Percentiles rank a stretch among this genome's conserved stretches.
Evolutionary conservation across 1,284 basidiomycete genomes (phyloP).

Genomic region (Fomitopsis pinicola): DNA sequence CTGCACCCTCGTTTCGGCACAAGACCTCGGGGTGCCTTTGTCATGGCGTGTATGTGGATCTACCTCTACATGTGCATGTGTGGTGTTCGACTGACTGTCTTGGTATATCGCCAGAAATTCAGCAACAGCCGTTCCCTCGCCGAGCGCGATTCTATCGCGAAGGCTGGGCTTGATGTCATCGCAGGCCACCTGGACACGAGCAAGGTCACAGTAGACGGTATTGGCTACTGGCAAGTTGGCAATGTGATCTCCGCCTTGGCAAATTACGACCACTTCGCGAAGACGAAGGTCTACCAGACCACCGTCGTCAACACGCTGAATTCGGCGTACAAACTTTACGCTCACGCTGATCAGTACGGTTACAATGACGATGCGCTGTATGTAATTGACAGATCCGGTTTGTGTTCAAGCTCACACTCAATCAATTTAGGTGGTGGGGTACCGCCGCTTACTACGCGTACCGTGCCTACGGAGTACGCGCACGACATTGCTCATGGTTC

Average conservation of each 20-base stretch:
- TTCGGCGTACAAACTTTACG: slow-evolving; percentile 32
- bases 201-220: neutral
- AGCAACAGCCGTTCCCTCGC: neutral
- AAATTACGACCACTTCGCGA: neutral
- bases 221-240: neutral
- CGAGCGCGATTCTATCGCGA: neutral
- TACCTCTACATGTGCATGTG: neutral
- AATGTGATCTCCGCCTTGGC: neutral
- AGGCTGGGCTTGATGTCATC: neutral
- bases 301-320: slow-evolving; percentile 37
- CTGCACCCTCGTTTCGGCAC: neutral
- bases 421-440: slow-evolving; percentile 40
- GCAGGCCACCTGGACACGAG: neutral
- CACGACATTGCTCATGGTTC: too few relatives aligned
- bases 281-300: slow-evolving; percentile 15
- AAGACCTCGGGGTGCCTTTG: neutral
- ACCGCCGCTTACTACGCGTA: slow-evolving; percentile 45
- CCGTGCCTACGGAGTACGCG: slow-evolving; percentile 34
- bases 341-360: slow-evolving; percentile 40
- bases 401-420: neutral
- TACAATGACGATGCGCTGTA: slow-evolving; percentile 42
- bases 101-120: neutral
- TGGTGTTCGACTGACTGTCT: neutral
- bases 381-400: neutral
- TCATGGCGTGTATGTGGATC: neutral